Evolutionary conservation across 2,329 filamentous ascomycete species (phyloP), one percentile per base, ranked within the genome.

Genomic region (Cytospora chrysosperma): DNA sequence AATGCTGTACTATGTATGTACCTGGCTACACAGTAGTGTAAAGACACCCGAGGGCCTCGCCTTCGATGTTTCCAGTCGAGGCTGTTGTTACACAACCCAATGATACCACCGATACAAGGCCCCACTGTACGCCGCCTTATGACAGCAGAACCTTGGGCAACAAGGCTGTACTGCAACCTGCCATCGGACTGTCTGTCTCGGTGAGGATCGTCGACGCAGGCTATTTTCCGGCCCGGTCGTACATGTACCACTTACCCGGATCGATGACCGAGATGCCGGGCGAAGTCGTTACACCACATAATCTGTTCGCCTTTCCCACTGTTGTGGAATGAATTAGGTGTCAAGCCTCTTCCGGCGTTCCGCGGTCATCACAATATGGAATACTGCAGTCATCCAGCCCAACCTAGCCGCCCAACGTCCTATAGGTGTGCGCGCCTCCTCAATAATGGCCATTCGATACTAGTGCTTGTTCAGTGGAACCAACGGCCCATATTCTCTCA

Each of bases 141-240:
- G 27, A 49, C n/a, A 55, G 30, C n/a, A n/a, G 12, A 21, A 19
- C 21, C 5, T 49, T 3, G 37, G 24, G n/a, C 27, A 27, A 8
- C 34, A 55, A 30, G 28, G 43, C 51, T 43, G 19, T 26, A 47
- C 55, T 55, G 55, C 32, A 21, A 59, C 55, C 56, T 47, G 53
- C 60, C 61, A 53, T 54, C 53, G 54, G 32, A 54, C 34, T 54
- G 53, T 49, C 56, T 51, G 49, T 50, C 51, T 63, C 61, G 61
- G 61, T 63, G n/a, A 63, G 32, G 50, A 27, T 59, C 49, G 56
- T 32, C 63, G 60, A 57, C 43, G 54, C 53, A 30, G n/a, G 40
- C 55, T 37, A 50, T 54, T 57, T 21, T 59, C 52, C 30, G 61
- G 32, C 56, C 55, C 50, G 61, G 61, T 63, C 40, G 30, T 59